Percentiles rank a stretch among this genome's conserved stretches.
phyloP scores from a whole-genome alignment of 1,284 basidiomycete species.

The Tilletia walkeri region DNA sequence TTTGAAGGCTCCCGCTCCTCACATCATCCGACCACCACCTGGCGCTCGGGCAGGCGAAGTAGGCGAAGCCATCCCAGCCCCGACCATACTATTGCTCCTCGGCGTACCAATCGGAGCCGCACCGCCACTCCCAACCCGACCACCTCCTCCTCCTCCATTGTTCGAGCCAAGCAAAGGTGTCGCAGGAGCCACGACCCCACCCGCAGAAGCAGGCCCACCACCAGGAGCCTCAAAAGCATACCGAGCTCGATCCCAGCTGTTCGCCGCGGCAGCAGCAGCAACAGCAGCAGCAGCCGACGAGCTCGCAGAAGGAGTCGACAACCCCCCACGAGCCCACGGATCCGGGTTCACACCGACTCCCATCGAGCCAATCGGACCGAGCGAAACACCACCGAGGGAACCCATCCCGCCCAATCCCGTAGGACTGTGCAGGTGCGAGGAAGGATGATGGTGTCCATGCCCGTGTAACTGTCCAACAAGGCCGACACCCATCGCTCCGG shows the following conservation, averaged over 20 bases:
- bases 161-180: constrained; percentile 2
- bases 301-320: neutral
- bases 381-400: neutral
- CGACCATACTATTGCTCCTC: neutral
- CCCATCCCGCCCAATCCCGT: neutral
- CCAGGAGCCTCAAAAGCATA: constrained; percentile 49
- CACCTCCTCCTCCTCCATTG: neutral
- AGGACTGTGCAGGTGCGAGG: constrained; percentile 10
- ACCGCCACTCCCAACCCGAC: neutral
- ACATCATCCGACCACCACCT: constrained; percentile 11
- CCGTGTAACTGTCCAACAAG: constrained; percentile 1
- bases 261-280: constrained; percentile 13
- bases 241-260: constrained; percentile 50
- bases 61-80: neutral
- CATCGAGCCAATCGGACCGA: constrained; percentile 3
- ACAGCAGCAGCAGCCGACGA: neutral
- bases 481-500: neutral
- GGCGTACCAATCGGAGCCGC: constrained; percentile 11
- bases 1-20: too few species aligned
- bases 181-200: neutral
- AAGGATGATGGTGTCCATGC: neutral
- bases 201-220: neutral
- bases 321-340: constrained; percentile 32
- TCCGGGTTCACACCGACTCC: constrained; percentile 22
- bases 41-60: constrained; percentile 9